Conservation (phyloP, 1,284 basidiomycete genomes). For the Porogramme epimiltina region DNA sequence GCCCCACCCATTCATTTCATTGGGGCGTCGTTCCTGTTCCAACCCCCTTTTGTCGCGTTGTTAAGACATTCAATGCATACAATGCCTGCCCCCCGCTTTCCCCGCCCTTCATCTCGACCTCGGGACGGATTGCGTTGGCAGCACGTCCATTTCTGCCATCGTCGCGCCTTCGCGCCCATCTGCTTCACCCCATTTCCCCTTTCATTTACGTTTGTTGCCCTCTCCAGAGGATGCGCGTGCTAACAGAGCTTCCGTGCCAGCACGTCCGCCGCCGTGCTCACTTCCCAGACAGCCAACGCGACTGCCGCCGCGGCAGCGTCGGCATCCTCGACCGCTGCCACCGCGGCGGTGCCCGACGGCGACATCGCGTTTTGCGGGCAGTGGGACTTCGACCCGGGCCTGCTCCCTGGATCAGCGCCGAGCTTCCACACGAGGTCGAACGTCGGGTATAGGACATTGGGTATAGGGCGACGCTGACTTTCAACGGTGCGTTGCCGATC, state of each 20-base stretch:
- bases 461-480: constrained; percentile 44
- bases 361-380: constrained; percentile 29
- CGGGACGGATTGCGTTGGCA: too few species aligned
- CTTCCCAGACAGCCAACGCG: constrained; percentile 1
- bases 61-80: constrained; percentile 2
- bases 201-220: background rate
- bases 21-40: background rate
- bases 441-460: too few species aligned
- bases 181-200: too few species aligned
- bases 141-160: background rate
- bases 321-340: constrained; percentile 19
- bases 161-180: background rate
- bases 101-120: background rate
- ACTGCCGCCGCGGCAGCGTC: constrained; percentile 10
- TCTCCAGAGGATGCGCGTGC: constrained; percentile 1
- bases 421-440: constrained; percentile 48
- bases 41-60: constrained; percentile 3
- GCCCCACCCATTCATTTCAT: too few species aligned
- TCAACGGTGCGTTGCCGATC: constrained; percentile 44
- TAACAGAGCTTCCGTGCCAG: constrained; percentile 5
- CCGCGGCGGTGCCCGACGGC: constrained; percentile 25
- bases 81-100: background rate
- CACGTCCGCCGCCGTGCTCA: background rate
- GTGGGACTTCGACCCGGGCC: constrained; percentile 28
- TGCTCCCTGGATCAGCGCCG: constrained; percentile 23